Evolutionary conservation across 2,329 filamentous ascomycete species (phyloP).

Genomic region (Penicillium frequentans): DNA sequence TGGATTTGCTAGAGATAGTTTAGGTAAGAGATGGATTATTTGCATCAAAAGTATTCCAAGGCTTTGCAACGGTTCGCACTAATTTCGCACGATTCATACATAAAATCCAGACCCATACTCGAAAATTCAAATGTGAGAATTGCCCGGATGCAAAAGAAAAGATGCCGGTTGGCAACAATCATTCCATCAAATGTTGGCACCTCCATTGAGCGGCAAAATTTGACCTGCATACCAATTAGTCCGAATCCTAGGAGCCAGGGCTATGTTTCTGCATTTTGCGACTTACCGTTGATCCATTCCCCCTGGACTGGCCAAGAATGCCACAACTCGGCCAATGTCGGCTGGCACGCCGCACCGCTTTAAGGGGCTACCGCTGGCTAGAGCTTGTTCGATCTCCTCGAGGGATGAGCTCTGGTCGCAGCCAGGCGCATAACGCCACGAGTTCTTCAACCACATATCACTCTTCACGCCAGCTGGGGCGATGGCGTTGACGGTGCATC

Average conservation of each 20-base stretch:
- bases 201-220: slow-evolving; percentile 25
- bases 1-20: too few species aligned
- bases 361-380: slow-evolving; percentile 60
- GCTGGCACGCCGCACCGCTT: slow-evolving; percentile 58
- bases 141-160: background rate
- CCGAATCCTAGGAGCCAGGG: background rate
- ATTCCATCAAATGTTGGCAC: slow-evolving; percentile 22
- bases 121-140: background rate
- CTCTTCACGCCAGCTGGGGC: slow-evolving; percentile 29
- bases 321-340: slow-evolving; percentile 61
- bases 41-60: too few species aligned
- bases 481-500: slow-evolving; percentile 29
- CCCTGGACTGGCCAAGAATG: slow-evolving; percentile 57
- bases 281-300: slow-evolving; percentile 65
- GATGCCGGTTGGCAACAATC: background rate
- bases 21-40: too few species aligned
- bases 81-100: background rate
- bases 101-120: too few species aligned
- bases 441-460: slow-evolving; percentile 74
- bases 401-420: slow-evolving; percentile 38
- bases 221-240: slow-evolving; percentile 15
- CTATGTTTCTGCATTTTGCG: background rate
- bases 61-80: background rate
- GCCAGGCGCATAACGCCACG: slow-evolving; percentile 65
- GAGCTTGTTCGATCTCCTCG: slow-evolving; percentile 56